Conservation (phyloP, 352 stramenopile genomes). For the Pythium monospermum region DNA sequence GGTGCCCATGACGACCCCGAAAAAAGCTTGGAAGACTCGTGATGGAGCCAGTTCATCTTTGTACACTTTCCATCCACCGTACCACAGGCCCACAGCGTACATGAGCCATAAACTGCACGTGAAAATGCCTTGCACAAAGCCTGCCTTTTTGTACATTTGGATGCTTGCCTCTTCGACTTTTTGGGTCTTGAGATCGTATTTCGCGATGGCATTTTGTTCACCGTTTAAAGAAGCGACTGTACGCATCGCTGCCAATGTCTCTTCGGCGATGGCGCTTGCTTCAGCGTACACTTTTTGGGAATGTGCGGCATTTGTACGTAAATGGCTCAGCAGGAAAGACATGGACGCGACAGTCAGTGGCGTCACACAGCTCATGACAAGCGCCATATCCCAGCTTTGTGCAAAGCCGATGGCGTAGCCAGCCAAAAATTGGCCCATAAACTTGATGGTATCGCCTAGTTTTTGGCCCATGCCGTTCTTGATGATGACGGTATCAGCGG, state of each 20-base stretch:
- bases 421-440: slow-evolving; percentile 20
- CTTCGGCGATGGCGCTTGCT: slow-evolving; percentile 25
- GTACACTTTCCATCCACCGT: slow-evolving; percentile 22
- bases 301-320: slow-evolving; percentile 5
- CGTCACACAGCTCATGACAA: slow-evolving; percentile 26
- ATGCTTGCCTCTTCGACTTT: slow-evolving; percentile 17
- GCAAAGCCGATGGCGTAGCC: slow-evolving; percentile 27
- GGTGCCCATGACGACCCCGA: slow-evolving; percentile 23
- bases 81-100: slow-evolving; percentile 20
- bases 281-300: slow-evolving; percentile 19
- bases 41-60: slow-evolving; percentile 12
- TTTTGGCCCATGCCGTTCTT: slow-evolving; percentile 24
- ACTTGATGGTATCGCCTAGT: slow-evolving; percentile 22
- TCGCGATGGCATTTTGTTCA: slow-evolving; percentile 19
- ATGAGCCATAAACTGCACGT: slow-evolving; percentile 15
- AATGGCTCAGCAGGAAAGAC: slow-evolving; percentile 13
- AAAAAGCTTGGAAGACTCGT: slow-evolving; percentile 22
- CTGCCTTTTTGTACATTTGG: slow-evolving; percentile 9
- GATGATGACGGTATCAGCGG: slow-evolving; percentile 6
- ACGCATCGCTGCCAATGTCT: slow-evolving; percentile 25
- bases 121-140: slow-evolving; percentile 14
- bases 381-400: slow-evolving; percentile 24
- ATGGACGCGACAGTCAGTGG: slow-evolving; percentile 21
- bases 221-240: slow-evolving; percentile 25
- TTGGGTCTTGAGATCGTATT: slow-evolving; percentile 14